Conservation (phyloP, 768 basidiomycete genomes). For the Royoungia palumana region DNA sequence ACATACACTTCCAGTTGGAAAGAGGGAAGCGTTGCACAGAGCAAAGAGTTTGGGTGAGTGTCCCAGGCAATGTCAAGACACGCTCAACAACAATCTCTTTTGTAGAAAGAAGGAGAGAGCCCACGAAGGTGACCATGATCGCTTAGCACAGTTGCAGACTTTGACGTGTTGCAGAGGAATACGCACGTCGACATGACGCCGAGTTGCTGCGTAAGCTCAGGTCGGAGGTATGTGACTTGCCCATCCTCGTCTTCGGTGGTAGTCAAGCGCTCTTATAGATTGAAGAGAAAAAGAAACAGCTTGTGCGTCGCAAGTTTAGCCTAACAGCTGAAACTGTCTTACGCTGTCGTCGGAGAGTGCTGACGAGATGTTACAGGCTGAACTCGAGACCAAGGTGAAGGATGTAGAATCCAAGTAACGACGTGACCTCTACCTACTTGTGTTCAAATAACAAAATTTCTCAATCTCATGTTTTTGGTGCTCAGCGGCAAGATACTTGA, state of each 20-base stretch:
- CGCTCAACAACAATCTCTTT: neutral
- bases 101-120: conserved; percentile 73
- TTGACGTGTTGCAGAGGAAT: conserved; percentile 51
- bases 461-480: conserved; percentile 1
- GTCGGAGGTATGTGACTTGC: conserved; percentile 42
- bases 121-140: conserved; percentile 47
- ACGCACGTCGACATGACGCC: conserved; percentile 54
- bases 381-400: conserved; percentile 30
- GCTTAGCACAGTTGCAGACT: neutral
- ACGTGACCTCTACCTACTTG: neutral
- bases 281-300: conserved; percentile 29
- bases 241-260: neutral
- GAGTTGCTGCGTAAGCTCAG: conserved; percentile 58
- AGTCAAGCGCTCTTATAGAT: conserved; percentile 17
- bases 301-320: conserved; percentile 26
- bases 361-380: conserved; percentile 22
- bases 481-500: too few species aligned
- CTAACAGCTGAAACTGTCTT: conserved; percentile 12
- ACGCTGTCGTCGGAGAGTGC: conserved; percentile 10
- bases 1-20: conserved; percentile 37
- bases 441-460: conserved; percentile 7
- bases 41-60: conserved; percentile 58
- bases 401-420: conserved; percentile 20
- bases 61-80: neutral
- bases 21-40: conserved; percentile 61